Evolutionary conservation across 2,329 filamentous ascomycete species (phyloP).

Genomic region (Orbilia ellipsospora): DNA sequence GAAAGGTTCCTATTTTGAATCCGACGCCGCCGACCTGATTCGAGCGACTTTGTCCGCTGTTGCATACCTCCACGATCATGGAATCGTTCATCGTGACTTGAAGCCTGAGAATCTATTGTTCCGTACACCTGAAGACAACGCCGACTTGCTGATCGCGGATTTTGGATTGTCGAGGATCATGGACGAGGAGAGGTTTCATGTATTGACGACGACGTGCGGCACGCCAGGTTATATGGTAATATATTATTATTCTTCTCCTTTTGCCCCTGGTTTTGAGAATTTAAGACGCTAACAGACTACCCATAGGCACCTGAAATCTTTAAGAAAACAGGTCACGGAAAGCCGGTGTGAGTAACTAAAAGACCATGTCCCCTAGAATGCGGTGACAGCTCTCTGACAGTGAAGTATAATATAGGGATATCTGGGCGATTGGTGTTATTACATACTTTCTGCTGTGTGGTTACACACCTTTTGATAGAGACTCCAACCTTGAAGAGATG

Average conservation of each 20-base stretch:
- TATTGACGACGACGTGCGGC: constrained; percentile 95
- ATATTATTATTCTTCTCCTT: not conserved
- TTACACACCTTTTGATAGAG: constrained; percentile 97
- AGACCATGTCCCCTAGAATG: not conserved
- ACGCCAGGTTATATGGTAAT: constrained; percentile 91
- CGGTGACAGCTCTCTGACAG: not conserved
- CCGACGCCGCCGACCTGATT: constrained; percentile 93
- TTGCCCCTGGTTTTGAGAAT: not conserved
- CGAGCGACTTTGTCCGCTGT: constrained; percentile 96
- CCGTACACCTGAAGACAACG: constrained; percentile 96
- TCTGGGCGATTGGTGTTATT: constrained; percentile 98
- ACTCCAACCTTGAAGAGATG: constrained; percentile 99
- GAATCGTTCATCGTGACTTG: constrained; percentile 96
- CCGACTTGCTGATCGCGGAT: constrained; percentile 94
- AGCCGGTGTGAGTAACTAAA: constrained; percentile 77
- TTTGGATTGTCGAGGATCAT: constrained; percentile 97
- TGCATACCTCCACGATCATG: constrained; percentile 97
- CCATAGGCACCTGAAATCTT: constrained; percentile 88
- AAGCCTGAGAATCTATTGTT: constrained; percentile 98
- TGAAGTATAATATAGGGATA: constrained; percentile 69
- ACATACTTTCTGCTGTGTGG: constrained; percentile 98
- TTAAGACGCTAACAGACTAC: not conserved
- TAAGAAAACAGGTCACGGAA: constrained; percentile 97
- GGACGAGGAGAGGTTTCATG: constrained; percentile 98
- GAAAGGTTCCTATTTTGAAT: constrained; percentile 98